A percentile compares a stretch with the other conserved stretches of the same genome.
Conservation (phyloP, 345 rosid species). For the Lepidium africanum region DNA sequence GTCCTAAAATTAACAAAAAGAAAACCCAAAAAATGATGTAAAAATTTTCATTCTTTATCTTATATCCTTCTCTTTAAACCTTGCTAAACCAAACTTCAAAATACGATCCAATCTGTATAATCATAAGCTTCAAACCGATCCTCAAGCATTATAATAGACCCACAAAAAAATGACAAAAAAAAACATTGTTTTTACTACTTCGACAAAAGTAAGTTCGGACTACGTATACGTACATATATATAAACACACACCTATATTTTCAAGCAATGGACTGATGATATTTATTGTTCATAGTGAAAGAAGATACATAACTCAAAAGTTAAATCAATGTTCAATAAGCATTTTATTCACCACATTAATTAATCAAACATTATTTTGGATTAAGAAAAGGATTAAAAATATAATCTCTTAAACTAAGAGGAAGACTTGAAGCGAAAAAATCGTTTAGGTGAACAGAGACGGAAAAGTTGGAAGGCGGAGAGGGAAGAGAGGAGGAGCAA, state of each 20-base stretch:
- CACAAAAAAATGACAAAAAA: background rate
- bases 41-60: background rate
- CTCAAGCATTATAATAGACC: background rate
- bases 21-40: background rate
- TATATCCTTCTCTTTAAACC: background rate
- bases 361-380: background rate
- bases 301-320: background rate
- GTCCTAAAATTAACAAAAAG: background rate
- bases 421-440: conserved; percentile 35
- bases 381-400: background rate
- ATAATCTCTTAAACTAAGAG: background rate
- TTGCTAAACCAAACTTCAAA: background rate
- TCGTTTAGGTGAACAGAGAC: conserved; percentile 51
- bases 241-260: background rate
- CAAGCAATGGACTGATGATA: background rate
- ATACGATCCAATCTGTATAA: background rate
- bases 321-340: background rate
- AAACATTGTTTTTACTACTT: background rate
- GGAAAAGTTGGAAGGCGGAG: conserved; percentile 61
- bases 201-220: background rate
- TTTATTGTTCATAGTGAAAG: background rate
- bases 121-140: background rate
- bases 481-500: conserved; percentile 35
- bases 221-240: background rate
- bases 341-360: background rate